A percentile compares a stretch with the other conserved stretches of the same genome.
phyloP scores from a whole-genome alignment of 176 grass and related monocot genomes.

The Oryza nivara region DNA sequence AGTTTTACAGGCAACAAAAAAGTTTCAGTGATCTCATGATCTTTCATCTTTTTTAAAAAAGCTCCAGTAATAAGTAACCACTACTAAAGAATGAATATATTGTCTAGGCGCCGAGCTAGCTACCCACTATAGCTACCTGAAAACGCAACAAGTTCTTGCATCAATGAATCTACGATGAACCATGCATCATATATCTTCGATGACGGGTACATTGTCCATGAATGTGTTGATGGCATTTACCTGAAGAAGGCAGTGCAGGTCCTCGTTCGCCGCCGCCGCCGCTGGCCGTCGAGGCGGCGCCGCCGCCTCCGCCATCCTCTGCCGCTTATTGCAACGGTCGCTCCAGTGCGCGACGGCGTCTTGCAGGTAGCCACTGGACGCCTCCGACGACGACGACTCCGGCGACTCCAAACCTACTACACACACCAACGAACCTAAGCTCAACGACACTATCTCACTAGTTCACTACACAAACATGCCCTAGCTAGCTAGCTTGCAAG shows the following conservation, averaged over 20 bases:
- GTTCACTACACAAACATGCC: conserved; percentile 4
- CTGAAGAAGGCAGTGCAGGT: conserved; percentile 63
- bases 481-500: background rate
- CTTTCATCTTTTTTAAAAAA: no score
- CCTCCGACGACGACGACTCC: conserved; percentile 64
- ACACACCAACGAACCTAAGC: conserved; percentile 5
- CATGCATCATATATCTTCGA: background rate
- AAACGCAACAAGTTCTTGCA: background rate
- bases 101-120: background rate
- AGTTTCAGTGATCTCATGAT: background rate
- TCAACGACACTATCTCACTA: background rate
- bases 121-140: background rate
- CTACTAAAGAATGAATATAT: no score
- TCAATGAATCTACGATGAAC: background rate
- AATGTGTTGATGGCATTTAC: conserved; percentile 23
- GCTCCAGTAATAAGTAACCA: background rate
- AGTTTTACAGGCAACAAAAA: background rate
- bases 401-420: conserved; percentile 60
- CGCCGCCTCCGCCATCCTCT: conserved; percentile 30
- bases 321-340: conserved; percentile 52
- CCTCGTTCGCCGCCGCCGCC: conserved; percentile 41
- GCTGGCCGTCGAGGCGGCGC: conserved; percentile 18
- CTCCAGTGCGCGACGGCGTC: conserved; percentile 54
- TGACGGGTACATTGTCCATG: background rate
- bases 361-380: conserved; percentile 61